phyloP scores from a whole-genome alignment of 2,329 filamentous ascomycete genomes.

The Rutstroemia sp. region DNA sequence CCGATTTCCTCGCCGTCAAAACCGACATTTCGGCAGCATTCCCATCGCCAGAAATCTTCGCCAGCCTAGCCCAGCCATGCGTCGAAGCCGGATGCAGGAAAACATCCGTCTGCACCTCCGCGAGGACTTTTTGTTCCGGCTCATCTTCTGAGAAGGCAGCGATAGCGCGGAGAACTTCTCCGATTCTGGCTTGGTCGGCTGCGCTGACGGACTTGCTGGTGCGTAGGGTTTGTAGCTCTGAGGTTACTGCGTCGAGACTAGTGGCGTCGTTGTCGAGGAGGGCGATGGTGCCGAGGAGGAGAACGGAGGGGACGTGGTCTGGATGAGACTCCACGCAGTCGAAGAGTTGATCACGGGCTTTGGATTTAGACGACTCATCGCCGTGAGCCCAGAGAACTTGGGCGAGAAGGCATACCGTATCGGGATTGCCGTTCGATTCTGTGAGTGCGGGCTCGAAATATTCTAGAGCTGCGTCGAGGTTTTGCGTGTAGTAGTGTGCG shows the following conservation, averaged over 20 bases:
- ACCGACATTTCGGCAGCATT: slow-evolving; percentile 70
- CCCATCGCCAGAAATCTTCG: slow-evolving; percentile 46
- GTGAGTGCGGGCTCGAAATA: slow-evolving; percentile 76
- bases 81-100: slow-evolving; percentile 75
- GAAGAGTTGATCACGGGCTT: slow-evolving; percentile 74
- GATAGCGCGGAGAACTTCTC: slow-evolving; percentile 69
- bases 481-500: slow-evolving; percentile 64
- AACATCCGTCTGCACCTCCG: slow-evolving; percentile 66
- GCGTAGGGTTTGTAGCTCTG: slow-evolving; percentile 68
- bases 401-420: slow-evolving; percentile 79
- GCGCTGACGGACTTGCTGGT: slow-evolving; percentile 56
- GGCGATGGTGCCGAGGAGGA: slow-evolving; percentile 77
- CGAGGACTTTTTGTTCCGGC: slow-evolving; percentile 43
- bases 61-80: slow-evolving; percentile 73
- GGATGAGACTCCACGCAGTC: slow-evolving; percentile 67
- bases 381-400: slow-evolving; percentile 93
- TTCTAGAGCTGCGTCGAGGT: slow-evolving; percentile 61
- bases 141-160: slow-evolving; percentile 48
- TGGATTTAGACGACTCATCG: slow-evolving; percentile 62
- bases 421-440: slow-evolving; percentile 69
- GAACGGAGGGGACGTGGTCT: slow-evolving; percentile 70
- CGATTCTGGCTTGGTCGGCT: slow-evolving; percentile 60
- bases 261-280: slow-evolving; percentile 74
- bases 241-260: slow-evolving; percentile 69
- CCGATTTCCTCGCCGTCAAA: slow-evolving; percentile 64